Evolutionary conservation across 257 asterid genomes (phyloP).

Genomic region (Vinca minor): DNA sequence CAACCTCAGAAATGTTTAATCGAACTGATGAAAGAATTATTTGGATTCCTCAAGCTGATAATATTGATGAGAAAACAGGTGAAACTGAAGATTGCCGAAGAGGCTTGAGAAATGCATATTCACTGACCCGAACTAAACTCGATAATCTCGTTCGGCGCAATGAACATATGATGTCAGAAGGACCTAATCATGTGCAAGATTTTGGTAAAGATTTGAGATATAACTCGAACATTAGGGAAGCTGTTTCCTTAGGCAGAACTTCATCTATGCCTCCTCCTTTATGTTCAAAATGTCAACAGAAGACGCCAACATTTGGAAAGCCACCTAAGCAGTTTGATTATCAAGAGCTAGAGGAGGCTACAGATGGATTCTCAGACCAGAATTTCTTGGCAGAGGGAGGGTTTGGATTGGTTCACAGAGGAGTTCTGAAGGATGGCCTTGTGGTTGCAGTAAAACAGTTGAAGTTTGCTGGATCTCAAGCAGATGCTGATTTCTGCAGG

Average conservation of each 20-base stretch:
- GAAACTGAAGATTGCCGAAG: constrained; percentile 24
- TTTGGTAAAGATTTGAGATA: constrained; percentile 25
- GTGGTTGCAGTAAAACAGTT: constrained; percentile 62
- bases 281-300: constrained; percentile 61
- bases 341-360: constrained; percentile 66
- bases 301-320: constrained; percentile 79
- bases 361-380: constrained; percentile 49
- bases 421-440: constrained; percentile 59
- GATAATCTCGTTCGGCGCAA: constrained; percentile 15
- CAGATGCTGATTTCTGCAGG: constrained; percentile 73
- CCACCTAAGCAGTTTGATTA: constrained; percentile 68
- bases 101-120: constrained; percentile 19
- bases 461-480: constrained; percentile 51
- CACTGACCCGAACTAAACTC: constrained; percentile 16
- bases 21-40: constrained; percentile 30
- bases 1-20: constrained; percentile 25
- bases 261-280: constrained; percentile 74
- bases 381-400: constrained; percentile 71
- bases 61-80: constrained; percentile 16
- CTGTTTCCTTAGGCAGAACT: constrained; percentile 50
- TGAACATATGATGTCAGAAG: constrained; percentile 12
- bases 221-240: constrained; percentile 63
- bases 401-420: constrained; percentile 70
- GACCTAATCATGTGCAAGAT: constrained; percentile 18
- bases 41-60: constrained; percentile 39